Evolutionary conservation across 208 protist species (phyloP).

Genomic region (Leishmania aethiopica): DNA sequence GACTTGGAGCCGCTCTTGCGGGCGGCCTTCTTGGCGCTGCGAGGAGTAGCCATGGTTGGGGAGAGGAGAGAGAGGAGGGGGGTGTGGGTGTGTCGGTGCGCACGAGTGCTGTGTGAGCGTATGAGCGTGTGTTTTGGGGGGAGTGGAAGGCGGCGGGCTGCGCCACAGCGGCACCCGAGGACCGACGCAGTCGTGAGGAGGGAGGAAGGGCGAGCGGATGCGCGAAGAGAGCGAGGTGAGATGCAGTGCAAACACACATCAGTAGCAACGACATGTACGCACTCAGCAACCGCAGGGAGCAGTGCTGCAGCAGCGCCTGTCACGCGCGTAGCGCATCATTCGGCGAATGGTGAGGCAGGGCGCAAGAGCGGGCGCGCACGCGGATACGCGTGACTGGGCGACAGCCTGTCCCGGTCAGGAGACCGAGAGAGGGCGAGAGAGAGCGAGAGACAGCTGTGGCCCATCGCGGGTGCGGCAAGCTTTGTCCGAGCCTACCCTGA

Average conservation of each 20-base stretch:
- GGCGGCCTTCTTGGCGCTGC: too few relatives aligned
- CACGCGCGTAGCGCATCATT: not conserved
- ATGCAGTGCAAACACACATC: not conserved
- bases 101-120: not conserved
- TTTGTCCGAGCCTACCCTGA: slow-evolving; percentile 22
- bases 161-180: not conserved
- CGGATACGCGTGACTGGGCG: not conserved
- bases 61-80: not conserved
- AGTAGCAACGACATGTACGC: not conserved
- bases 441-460: too few relatives aligned
- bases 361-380: not conserved
- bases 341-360: not conserved
- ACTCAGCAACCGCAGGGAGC: not conserved
- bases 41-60: too few relatives aligned
- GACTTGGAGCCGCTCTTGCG: too few relatives aligned
- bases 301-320: not conserved
- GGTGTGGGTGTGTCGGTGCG: not conserved
- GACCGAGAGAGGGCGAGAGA: too few relatives aligned
- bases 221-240: not conserved
- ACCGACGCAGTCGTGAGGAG: not conserved
- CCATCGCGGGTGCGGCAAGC: not conserved
- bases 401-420: too few relatives aligned
- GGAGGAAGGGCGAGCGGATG: not conserved
- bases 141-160: not conserved
- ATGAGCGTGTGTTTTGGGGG: not conserved